These are phyloP conservation scores for Serendipita sp. DNA, from an alignment of 768 basidiomycete species.

Conservation along the genomic window DNA sequence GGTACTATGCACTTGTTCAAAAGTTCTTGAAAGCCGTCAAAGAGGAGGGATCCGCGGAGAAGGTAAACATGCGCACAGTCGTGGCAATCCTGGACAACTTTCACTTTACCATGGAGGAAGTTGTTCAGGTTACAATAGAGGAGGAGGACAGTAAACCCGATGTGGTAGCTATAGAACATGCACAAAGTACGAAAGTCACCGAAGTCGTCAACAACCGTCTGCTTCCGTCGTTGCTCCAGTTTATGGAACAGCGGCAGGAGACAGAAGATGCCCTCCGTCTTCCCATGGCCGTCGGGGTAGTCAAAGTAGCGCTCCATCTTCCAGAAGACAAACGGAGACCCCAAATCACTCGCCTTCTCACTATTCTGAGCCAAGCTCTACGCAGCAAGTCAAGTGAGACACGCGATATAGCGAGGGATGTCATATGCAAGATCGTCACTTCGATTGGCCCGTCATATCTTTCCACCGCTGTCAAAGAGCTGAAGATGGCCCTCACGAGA, in stretches of 20 bases:
- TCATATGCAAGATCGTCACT: constrained; percentile 61
- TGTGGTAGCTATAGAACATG: constrained; percentile 7
- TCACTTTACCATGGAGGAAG: constrained; percentile 63
- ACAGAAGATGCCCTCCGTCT: constrained; percentile 76
- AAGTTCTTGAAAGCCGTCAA: constrained; percentile 49
- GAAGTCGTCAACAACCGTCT: constrained; percentile 63
- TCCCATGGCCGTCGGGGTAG: constrained; percentile 74
- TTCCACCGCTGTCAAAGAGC: constrained; percentile 53
- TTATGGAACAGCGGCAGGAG: constrained; percentile 70
- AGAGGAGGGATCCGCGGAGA: constrained; percentile 41
- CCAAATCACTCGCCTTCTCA: constrained; percentile 63
- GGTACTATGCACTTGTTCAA: constrained; percentile 64
- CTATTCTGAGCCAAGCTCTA: constrained; percentile 72
- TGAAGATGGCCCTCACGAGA: constrained; percentile 67
- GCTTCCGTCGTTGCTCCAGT: constrained; percentile 60
- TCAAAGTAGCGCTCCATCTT: constrained; percentile 66
- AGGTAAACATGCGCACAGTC: constrained; percentile 68
- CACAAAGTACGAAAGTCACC: constrained; percentile 27
- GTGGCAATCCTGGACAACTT: constrained; percentile 80
- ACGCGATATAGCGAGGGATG: constrained; percentile 69
- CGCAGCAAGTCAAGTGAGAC: constrained; percentile 91
- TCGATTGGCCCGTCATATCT: constrained; percentile 60
- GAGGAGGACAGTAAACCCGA: constrained; percentile 13
- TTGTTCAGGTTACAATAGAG: constrained; percentile 19
- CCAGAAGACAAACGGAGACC: constrained; percentile 43